Evolutionary conservation across 768 basidiomycete species (phyloP).

Genomic region (Sutorius australiensis): DNA sequence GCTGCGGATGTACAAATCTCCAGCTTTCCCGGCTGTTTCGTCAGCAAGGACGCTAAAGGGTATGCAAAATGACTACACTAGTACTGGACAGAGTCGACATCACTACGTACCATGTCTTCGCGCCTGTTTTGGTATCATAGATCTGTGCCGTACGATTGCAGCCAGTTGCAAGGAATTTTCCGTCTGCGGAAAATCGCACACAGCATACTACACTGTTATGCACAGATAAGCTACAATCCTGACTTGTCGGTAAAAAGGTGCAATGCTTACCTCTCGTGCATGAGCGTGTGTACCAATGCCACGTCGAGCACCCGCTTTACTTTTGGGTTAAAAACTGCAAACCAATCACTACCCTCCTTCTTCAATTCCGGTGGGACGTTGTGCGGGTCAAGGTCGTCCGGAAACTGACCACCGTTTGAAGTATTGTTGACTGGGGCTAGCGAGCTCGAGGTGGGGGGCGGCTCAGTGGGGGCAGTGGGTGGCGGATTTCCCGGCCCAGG

Average conservation of each 20-base stretch:
- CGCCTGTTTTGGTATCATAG: conserved; percentile 85
- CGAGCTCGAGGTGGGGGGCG: conserved; percentile 19
- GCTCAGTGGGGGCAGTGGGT: conserved; percentile 28
- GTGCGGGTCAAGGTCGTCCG: conserved; percentile 32
- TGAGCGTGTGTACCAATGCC: conserved; percentile 76
- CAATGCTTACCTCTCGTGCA: conserved; percentile 74
- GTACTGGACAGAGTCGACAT: not conserved
- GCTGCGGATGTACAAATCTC: conserved; percentile 87
- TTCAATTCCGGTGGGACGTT: conserved; percentile 33
- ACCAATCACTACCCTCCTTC: conserved; percentile 84
- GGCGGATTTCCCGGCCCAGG: conserved; percentile 33
- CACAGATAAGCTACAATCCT: conserved; percentile 7
- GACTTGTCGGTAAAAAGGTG: not conserved
- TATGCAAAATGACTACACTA: conserved; percentile 9
- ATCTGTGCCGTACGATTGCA: conserved; percentile 96
- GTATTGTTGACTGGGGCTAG: conserved; percentile 25
- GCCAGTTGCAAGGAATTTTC: conserved; percentile 89
- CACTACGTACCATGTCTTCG: conserved; percentile 69
- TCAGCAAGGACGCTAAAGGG: conserved; percentile 66
- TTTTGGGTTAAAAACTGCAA: conserved; percentile 81
- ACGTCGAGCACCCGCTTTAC: conserved; percentile 79
- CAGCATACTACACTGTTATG: conserved; percentile 72
- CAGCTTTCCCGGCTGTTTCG: conserved; percentile 64
- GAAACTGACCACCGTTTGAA: conserved; percentile 32
- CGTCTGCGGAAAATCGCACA: conserved; percentile 92